Percentiles rank a stretch among this genome's conserved stretches.
Conservation (phyloP, 176 grass and related monocot genomes). For the Tuctoria greenei region DNA sequence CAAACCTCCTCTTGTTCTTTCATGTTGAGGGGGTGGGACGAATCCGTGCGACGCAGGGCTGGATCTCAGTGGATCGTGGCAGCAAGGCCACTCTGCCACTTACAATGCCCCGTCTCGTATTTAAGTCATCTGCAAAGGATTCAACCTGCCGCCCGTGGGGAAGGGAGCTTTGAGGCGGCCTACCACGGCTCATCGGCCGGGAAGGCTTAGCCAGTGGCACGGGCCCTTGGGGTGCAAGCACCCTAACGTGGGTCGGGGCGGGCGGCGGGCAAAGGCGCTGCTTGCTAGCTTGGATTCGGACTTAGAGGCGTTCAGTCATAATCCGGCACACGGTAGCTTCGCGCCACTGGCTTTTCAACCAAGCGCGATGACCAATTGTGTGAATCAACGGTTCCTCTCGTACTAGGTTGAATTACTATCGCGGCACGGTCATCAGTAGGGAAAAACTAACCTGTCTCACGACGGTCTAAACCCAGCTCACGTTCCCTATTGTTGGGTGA, state of each 20-base stretch:
- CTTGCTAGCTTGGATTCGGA: slow-evolving; percentile 62
- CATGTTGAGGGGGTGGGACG: no score
- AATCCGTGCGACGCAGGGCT: slow-evolving; percentile 49
- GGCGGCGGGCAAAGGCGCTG: slow-evolving; percentile 12
- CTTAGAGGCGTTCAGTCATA: slow-evolving; percentile 62
- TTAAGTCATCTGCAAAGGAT: slow-evolving; percentile 78
- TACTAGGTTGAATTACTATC: not conserved
- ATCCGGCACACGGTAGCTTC: slow-evolving; percentile 58
- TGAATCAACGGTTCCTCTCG: slow-evolving; percentile 26
- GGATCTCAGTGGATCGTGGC: slow-evolving; percentile 63
- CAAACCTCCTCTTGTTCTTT: no score
- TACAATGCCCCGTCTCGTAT: slow-evolving; percentile 66
- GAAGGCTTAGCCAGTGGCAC: no score
- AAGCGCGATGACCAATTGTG: slow-evolving; percentile 49
- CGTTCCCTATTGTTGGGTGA: no score
- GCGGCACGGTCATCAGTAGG: no score
- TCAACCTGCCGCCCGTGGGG: slow-evolving; percentile 42
- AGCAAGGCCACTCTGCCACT: slow-evolving; percentile 71
- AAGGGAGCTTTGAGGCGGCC: slow-evolving; percentile 28
- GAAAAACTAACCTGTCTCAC: no score
- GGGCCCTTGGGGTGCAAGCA: no score
- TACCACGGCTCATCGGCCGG: no score
- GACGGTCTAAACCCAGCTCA: no score
- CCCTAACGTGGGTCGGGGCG: no score
- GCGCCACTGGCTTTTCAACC: slow-evolving; percentile 41